A percentile compares a stretch with the other conserved stretches of the same genome.
These are phyloP conservation scores for Crepidotus variabilis DNA, from an alignment of 768 basidiomycete genomes.

Conservation along the genomic window DNA sequence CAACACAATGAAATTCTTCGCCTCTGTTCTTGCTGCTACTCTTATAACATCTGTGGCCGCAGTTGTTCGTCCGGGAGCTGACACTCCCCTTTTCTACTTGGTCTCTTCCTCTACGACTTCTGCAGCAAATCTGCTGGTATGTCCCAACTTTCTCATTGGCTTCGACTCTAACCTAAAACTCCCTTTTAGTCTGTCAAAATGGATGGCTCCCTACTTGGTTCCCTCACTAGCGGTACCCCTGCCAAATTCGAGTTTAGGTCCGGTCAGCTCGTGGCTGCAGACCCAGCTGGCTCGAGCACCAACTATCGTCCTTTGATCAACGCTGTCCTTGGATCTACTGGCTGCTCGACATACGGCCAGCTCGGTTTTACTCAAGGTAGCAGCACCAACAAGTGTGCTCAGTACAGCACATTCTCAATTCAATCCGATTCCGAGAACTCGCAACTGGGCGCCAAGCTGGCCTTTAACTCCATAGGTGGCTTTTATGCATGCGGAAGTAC, in stretches of 20 bases:
- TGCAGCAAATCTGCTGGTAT: conserved; percentile 23
- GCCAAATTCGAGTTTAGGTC: conserved; percentile 30
- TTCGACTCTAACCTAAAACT: background rate
- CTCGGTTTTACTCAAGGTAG: conserved; percentile 22
- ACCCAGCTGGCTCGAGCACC: conserved; percentile 13
- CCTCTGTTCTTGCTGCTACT: conserved; percentile 6
- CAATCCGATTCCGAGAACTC: conserved; percentile 25
- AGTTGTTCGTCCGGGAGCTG: conserved; percentile 22
- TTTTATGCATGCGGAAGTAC: conserved; percentile 26
- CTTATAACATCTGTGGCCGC: conserved; percentile 7
- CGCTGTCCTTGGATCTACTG: conserved; percentile 15
- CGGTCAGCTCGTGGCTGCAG: conserved; percentile 18
- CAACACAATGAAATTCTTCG: conserved; percentile 4
- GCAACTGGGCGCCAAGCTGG: conserved; percentile 24
- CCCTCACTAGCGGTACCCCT: conserved; percentile 13
- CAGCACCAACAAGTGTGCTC: conserved; percentile 29
- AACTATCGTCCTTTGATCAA: conserved; percentile 18
- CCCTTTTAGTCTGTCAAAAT: conserved; percentile 25
- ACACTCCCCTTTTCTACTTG: conserved; percentile 31
- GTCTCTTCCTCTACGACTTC: conserved; percentile 20
- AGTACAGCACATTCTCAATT: conserved; percentile 22
- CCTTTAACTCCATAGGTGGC: conserved; percentile 23
- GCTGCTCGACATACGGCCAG: conserved; percentile 24
- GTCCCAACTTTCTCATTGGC: background rate
- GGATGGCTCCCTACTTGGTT: conserved; percentile 11